Percentiles rank a stretch among this genome's conserved stretches.
Conservation (phyloP, 2,329 filamentous ascomycete species). For the Ophiosphaerella narmari region DNA sequence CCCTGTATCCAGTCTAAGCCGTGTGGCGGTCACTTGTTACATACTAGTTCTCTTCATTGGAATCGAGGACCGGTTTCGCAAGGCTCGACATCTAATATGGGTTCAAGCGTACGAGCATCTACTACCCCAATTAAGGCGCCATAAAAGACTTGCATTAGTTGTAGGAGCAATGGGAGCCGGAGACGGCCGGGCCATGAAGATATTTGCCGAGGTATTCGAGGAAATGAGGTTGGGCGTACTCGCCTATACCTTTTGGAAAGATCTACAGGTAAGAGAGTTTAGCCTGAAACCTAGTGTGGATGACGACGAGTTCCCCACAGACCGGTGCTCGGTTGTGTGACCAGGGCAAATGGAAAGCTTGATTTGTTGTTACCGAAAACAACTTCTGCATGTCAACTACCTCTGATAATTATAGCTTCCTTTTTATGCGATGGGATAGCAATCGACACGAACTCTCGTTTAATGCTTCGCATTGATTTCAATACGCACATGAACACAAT, state of each 20-base stretch:
- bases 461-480: too few species aligned
- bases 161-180: slow-evolving; percentile 11
- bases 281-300: slow-evolving; percentile 6
- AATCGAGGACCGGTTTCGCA: slow-evolving; percentile 12
- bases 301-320: slow-evolving; percentile 7
- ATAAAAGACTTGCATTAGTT: slow-evolving; percentile 12
- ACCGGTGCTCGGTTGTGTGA: slow-evolving; percentile 18
- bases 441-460: too few species aligned
- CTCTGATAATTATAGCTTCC: too few species aligned
- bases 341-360: neutral
- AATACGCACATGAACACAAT: too few species aligned
- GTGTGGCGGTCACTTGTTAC: slow-evolving; percentile 11
- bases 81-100: slow-evolving; percentile 15
- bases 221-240: slow-evolving; percentile 9
- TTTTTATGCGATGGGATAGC: too few species aligned
- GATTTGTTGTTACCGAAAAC: too few species aligned
- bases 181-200: slow-evolving; percentile 11
- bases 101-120: slow-evolving; percentile 13
- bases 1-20: slow-evolving; percentile 19
- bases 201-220: slow-evolving; percentile 15
- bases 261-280: slow-evolving; percentile 12
- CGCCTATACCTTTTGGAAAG: slow-evolving; percentile 15
- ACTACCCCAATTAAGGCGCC: slow-evolving; percentile 7
- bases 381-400: too few species aligned
- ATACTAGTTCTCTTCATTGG: slow-evolving; percentile 15